Evolutionary conservation across 2,329 filamentous ascomycete genomes (phyloP), one percentile per base, ranked within the genome.

Genomic region (Microdochium nivale): DNA sequence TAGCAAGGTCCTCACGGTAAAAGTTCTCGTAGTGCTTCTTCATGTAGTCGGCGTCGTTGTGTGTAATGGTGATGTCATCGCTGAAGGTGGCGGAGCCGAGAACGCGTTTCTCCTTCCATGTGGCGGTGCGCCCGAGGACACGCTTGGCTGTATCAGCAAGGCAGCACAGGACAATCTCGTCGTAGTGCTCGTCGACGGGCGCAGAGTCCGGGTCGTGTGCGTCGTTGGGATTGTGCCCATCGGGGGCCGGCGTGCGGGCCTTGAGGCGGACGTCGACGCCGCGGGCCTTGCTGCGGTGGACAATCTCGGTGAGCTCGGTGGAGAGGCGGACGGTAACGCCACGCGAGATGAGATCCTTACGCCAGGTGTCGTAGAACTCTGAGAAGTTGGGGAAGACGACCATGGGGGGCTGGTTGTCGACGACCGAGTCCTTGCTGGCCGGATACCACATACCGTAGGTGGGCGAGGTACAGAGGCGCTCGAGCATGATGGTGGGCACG

Each of bases 21-120:
- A 74, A 76, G 62, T 77, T 84, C 58, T 87, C 83, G 70, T 88
- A 88, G 65, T 87, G 80, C 47, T 76, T 77, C 52, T 79, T 74
- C 71, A 88, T 86, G 68, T 87, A 88, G 11, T 74, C 69, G 5
- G 70, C 67, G 62, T 88, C 84, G 57, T 73, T 78, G 62, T 88
- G 84, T 1, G 84, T 88, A 55, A 88, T 75, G 14, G 84, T 88
- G 51, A 88, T 79, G 62, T 88, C 85, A 69, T 88, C 79, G 60
- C 78, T 81, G 65, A 87, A 82, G 53, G 81, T 81, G 10, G 86
- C 86, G 16, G 82, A 80, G n/a, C 85, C 83, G 0, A 91, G 78
- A 10, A 92, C 79, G 44, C 77, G 75, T 48, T 73, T 80, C 63
- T 91, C 86, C 37, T 77, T 73, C 71, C 78, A 73, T 8, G 77